Conservation (phyloP, 768 basidiomycete species). For the Kwoniella sp. region DNA sequence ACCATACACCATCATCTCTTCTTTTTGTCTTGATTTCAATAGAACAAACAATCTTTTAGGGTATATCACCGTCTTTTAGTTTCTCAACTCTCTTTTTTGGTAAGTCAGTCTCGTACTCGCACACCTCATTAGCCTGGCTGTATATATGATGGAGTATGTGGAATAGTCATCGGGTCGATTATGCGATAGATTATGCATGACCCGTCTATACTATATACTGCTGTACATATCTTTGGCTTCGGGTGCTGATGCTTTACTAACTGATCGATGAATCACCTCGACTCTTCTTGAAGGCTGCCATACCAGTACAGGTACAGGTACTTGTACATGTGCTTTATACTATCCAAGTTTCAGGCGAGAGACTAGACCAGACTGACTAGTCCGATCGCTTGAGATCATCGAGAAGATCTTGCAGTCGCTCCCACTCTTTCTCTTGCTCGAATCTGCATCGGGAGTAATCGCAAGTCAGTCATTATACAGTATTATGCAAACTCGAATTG, state of each 20-base stretch:
- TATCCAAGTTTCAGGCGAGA: no score
- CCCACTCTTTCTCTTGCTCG: constrained; percentile 86
- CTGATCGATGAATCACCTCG: no score
- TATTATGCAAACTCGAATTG: no score
- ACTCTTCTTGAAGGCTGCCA: no score
- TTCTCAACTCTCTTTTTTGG: not conserved
- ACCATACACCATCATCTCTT: constrained; percentile 1
- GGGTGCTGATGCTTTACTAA: no score
- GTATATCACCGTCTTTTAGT: not conserved
- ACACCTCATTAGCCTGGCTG: not conserved
- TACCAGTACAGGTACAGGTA: no score
- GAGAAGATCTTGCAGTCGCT: constrained; percentile 65
- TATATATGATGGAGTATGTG: not conserved
- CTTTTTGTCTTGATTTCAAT: no score
- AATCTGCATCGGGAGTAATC: constrained; percentile 59
- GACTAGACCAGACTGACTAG: constrained; percentile 1
- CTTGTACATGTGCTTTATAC: no score
- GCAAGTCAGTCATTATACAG: not conserved
- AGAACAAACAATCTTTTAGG: constrained; percentile 1
- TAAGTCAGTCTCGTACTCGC: no score
- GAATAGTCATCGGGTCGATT: not conserved
- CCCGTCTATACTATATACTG: no score
- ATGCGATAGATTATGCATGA: not conserved
- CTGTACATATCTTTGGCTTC: no score
- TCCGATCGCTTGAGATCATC: constrained; percentile 63